Conservation (phyloP, 176 grass and related monocot genomes). For the Urochloa ruziziensis region DNA sequence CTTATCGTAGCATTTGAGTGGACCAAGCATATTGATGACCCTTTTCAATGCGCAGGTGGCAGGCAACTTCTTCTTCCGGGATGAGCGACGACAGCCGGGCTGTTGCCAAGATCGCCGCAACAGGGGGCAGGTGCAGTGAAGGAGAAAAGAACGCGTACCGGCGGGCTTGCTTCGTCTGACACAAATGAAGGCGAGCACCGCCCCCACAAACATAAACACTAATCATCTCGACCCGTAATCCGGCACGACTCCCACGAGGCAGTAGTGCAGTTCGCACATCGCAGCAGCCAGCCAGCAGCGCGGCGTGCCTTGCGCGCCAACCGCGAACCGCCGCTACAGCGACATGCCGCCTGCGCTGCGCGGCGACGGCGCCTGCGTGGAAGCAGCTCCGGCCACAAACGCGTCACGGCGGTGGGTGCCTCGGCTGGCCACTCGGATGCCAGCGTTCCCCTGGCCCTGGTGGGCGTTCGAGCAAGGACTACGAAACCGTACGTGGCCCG, state of each 20-base stretch:
- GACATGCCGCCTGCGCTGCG: background rate
- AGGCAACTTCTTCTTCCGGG: background rate
- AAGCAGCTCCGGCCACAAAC: background rate
- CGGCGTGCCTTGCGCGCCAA: slow-evolving; percentile 2
- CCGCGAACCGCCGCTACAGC: slow-evolving; percentile 24
- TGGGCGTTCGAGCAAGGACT: background rate
- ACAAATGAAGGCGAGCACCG: too few relatives aligned
- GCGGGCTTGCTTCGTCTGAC: background rate
- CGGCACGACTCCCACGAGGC: background rate
- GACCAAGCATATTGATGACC: background rate
- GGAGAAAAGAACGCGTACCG: slow-evolving; percentile 21
- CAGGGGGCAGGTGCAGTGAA: background rate
- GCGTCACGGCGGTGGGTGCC: background rate
- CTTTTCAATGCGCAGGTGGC: slow-evolving; percentile 1
- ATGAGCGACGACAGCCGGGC: background rate
- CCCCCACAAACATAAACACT: background rate
- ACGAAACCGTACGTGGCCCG: background rate
- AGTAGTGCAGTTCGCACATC: background rate
- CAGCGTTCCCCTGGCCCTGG: background rate
- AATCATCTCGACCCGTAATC: background rate
- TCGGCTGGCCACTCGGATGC: background rate
- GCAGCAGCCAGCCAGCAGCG: background rate
- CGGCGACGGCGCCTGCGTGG: background rate
- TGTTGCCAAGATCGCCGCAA: too few relatives aligned
- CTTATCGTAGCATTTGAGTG: background rate